These are phyloP conservation scores for Phytophthora pinifolia DNA, from an alignment of 352 stramenopile genomes.

Conservation along the genomic window DNA sequence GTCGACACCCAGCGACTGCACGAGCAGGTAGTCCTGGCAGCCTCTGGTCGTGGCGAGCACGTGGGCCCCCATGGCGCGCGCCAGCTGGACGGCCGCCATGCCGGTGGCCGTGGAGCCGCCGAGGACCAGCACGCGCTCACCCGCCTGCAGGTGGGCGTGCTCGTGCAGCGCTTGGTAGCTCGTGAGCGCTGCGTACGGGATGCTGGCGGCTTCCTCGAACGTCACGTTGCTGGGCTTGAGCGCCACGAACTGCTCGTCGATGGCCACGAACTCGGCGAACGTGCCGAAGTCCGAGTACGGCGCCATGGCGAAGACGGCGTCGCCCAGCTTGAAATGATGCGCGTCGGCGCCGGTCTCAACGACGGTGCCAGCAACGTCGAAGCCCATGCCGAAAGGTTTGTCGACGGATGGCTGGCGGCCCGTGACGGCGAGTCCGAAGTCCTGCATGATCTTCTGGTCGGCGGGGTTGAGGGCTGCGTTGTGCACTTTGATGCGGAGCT, in stretches of 20 bases:
- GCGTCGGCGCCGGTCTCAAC: conserved; percentile 49
- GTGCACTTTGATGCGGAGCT: conserved; percentile 64
- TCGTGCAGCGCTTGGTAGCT: conserved; percentile 53
- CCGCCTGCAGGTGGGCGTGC: conserved; percentile 32
- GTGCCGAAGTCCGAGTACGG: conserved; percentile 37
- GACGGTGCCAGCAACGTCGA: conserved; percentile 69
- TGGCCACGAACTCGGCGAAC: conserved; percentile 55
- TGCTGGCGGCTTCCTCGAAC: conserved; percentile 55
- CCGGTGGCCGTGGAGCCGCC: conserved; percentile 65
- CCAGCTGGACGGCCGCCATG: conserved; percentile 58
- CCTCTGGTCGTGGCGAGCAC: conserved; percentile 61
- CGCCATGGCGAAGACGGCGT: conserved; percentile 65
- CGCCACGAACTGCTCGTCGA: conserved; percentile 40
- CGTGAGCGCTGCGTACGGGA: conserved; percentile 53
- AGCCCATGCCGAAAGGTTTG: conserved; percentile 45
- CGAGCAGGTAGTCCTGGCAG: conserved; percentile 55
- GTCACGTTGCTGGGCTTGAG: conserved; percentile 50
- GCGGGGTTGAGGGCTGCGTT: conserved; percentile 65
- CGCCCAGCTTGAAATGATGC: conserved; percentile 49
- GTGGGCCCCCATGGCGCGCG: conserved; percentile 49
- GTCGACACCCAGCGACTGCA: conserved; percentile 43
- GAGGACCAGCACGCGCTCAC: conserved; percentile 49
- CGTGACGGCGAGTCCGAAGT: conserved; percentile 36
- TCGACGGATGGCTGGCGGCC: conserved; percentile 27
- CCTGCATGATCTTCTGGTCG: conserved; percentile 60